Evolutionary conservation across 2,329 filamentous ascomycete species (phyloP), one percentile per base, ranked within the genome.

Genomic region (Cercospora beticola): DNA sequence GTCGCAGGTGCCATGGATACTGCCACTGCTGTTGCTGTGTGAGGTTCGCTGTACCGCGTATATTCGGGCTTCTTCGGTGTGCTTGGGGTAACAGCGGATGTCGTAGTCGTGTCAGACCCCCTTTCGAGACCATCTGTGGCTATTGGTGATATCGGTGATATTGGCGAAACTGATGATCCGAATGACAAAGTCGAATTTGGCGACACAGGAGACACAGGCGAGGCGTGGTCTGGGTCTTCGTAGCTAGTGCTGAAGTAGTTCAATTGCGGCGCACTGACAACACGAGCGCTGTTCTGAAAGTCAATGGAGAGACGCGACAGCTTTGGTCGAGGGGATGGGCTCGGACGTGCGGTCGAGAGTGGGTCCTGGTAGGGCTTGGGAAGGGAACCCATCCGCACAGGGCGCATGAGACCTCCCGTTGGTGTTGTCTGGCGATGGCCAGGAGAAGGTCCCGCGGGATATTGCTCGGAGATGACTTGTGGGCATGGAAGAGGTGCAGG

Each of bases 321-420:
- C 31, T 66, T 67, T n/a, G 74, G 74, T 26, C 74, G 62, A 30
- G 62, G 65, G 3, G 10, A 31, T 12, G 54, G 23, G 56, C 56
- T 21, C 30, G 56, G 56, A 5, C 31, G 56, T 59, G 30, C n/a
- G 18, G 30, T 33, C 28, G 56, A 18, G 26, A 59, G 9, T 8
- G 18, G 3, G 28, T 31, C 28, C 31, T 74, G 69, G 59, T 69
- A 73, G 12, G 65, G 57, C 58, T 72, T 71, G 7, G 72, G 76
- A 74, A 70, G 81, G 77, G 64, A 75, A 8, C 74, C 75, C 7
- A 67, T 71, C 28, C 71, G 68, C 28, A 77, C 74, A 4, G 75
- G 74, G 12, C 70, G 64, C 61, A 77, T 69, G 28, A 76, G 67
- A 12, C 72, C 67, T 49, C 71, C 72, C 5, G 49, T 57, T 12